Conservation (phyloP, 2,329 filamentous ascomycete genomes). For the Alternaria brassicicola region DNA sequence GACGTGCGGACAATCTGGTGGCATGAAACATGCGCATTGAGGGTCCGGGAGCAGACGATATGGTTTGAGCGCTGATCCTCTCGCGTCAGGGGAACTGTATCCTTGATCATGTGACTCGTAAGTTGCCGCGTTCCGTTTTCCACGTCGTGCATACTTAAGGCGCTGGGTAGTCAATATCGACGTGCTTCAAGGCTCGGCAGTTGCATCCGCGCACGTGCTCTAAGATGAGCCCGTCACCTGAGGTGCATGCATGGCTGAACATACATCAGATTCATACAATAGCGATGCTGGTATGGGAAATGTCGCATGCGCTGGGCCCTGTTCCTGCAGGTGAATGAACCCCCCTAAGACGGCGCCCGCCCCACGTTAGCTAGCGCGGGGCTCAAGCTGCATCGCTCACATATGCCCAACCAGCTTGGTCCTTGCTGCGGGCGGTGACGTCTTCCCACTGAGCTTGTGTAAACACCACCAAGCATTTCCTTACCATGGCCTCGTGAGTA, state of each 20-base stretch:
- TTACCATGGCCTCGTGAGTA: conserved; percentile 38
- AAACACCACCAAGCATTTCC: conserved; percentile 23
- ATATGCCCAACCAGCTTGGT: conserved; percentile 17
- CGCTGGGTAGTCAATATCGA: neutral
- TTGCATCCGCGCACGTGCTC: neutral
- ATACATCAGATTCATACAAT: neutral
- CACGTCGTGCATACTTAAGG: neutral
- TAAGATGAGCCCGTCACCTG: neutral
- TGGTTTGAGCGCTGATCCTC: neutral
- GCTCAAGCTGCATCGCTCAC: conserved; percentile 8
- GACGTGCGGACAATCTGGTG: conserved; percentile 21
- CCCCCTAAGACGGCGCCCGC: conserved; percentile 9
- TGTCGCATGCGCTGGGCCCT: conserved; percentile 1
- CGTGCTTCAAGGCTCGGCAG: neutral
- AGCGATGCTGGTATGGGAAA: neutral
- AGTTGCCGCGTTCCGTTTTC: neutral
- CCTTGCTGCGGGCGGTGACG: conserved; percentile 26
- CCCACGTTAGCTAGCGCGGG: conserved; percentile 19
- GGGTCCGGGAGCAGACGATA: neutral
- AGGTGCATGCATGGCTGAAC: neutral
- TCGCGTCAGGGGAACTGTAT: conserved; percentile 11
- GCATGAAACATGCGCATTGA: conserved; percentile 46
- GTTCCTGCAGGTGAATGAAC: conserved; percentile 15
- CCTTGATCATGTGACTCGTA: neutral
- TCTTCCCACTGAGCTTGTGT: conserved; percentile 24